Evolutionary conservation across 208 protist species (phyloP), one percentile per base, ranked within the genome.

Genomic region (Lotmaria passim): DNA sequence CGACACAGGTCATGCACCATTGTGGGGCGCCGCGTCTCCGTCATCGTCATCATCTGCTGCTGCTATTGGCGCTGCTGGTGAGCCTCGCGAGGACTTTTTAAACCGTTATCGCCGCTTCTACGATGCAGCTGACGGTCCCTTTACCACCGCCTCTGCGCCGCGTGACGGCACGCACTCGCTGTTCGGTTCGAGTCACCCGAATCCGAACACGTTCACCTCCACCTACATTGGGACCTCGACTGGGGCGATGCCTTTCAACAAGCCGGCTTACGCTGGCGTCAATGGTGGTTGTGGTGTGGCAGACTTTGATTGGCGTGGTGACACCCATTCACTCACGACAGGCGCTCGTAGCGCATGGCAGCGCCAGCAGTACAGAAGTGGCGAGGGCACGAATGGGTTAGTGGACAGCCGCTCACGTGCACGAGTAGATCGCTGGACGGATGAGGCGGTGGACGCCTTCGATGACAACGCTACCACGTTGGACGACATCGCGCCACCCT

Each of bases 321-420:
- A 38, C 46, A 48, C 48, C 24, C 46, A 36, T 5, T 38, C 46
- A 10, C 50, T 58, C 3, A 36, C 23, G 23, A 55, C 36, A 3
- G 17, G n/a, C 12, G 26, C 11, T 33, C 24, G 39, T 21, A 33
- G 4, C 15, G 56, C 23, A 11, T 3, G 33, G 52, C 52, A 26
- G 33, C 26, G 43, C 19, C 33, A 43, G 21, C n/a, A 43, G 33
- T 14, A 24, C 19, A 24, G n/a, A 12, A 33, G 43, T 24, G 34
- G 17, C 2, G 26, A 26, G 19, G 3, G 24, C 14, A 15, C 31
- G 0, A 61, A 21, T 21, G 71, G 71, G 2, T 57, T 77, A 1
- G 71, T 77, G 15, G 61, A 57, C 39, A 77, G 71, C 50, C 71
- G 71, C 57, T 71, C 63, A 14, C 53, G 71, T 17, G 71, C 41